Percentiles rank a stretch among this genome's conserved stretches.
Conservation (phyloP, 768 basidiomycete species). For the Phylloporus sp. region DNA sequence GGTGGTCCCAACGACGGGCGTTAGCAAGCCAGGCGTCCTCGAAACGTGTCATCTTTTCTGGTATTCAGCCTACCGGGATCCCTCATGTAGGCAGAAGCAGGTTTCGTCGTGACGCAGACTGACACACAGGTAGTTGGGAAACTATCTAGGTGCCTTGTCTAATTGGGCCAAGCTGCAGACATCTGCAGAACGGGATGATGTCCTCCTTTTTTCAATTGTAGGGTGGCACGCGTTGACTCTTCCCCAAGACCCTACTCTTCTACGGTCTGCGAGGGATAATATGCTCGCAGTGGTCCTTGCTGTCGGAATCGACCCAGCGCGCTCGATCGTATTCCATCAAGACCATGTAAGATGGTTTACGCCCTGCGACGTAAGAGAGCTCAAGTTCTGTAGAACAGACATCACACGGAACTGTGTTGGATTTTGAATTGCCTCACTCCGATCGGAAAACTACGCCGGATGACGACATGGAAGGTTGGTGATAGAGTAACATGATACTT, state of each 20-base stretch:
- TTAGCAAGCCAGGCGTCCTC: conserved; percentile 5
- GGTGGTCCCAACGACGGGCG: conserved; percentile 5
- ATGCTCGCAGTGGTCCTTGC: conserved; percentile 83
- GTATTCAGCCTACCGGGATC: conserved; percentile 90
- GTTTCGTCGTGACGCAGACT: background rate
- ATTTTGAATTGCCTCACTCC: conserved; percentile 82
- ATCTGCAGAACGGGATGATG: conserved; percentile 51
- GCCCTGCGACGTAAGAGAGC: background rate
- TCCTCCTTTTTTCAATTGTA: conserved; percentile 81
- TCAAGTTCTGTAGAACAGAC: conserved; percentile 53
- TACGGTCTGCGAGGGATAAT: conserved; percentile 62
- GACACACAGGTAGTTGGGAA: conserved; percentile 64
- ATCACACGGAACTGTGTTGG: conserved; percentile 89
- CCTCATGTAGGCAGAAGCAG: conserved; percentile 62
- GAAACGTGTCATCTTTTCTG: conserved; percentile 67
- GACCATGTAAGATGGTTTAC: conserved; percentile 63
- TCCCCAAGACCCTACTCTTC: conserved; percentile 71
- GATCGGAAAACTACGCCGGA: conserved; percentile 75
- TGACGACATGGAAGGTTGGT: conserved; percentile 96
- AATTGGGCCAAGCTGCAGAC: conserved; percentile 87
- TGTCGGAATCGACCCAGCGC: conserved; percentile 75
- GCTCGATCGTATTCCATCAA: conserved; percentile 79
- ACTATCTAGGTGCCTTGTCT: conserved; percentile 85
- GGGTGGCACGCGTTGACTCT: conserved; percentile 94
- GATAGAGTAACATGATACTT: background rate